phyloP scores from a whole-genome alignment of 2,329 filamentous ascomycete species.

The Tolypocladium pustulatum region DNA sequence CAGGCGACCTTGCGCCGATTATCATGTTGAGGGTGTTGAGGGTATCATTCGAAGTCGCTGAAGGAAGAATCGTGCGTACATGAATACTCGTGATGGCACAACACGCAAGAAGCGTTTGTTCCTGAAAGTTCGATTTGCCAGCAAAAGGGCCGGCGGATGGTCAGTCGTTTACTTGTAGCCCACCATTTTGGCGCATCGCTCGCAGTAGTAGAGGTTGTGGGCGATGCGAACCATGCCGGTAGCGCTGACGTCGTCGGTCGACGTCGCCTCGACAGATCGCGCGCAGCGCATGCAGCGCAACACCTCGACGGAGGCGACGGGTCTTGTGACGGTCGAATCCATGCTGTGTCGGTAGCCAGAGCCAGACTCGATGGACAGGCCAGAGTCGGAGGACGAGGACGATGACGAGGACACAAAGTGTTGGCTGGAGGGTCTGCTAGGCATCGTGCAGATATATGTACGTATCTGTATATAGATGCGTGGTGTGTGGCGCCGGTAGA shows the following conservation, averaged over 20 bases:
- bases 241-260: constrained; percentile 46
- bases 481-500: background rate
- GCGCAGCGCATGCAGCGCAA: constrained; percentile 54
- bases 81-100: background rate
- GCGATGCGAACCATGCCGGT: constrained; percentile 56
- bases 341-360: constrained; percentile 32
- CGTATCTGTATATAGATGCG: background rate
- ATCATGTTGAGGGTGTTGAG: background rate
- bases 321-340: constrained; percentile 30
- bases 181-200: constrained; percentile 51
- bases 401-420: constrained; percentile 14
- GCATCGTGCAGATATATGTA: constrained; percentile 4
- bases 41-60: background rate
- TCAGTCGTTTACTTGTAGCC: constrained; percentile 44
- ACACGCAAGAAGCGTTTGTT: background rate
- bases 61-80: background rate
- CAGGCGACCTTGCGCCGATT: background rate
- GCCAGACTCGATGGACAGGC: constrained; percentile 23
- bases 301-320: constrained; percentile 44
- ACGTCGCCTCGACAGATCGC: constrained; percentile 48
- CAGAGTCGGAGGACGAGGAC: constrained; percentile 28
- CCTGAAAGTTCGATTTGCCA: background rate
- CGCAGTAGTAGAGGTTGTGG: constrained; percentile 57
- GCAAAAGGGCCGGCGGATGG: background rate
- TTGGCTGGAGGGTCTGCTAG: constrained; percentile 6